phyloP scores from a whole-genome alignment of 768 basidiomycete species.

The Hericium coralloides region DNA sequence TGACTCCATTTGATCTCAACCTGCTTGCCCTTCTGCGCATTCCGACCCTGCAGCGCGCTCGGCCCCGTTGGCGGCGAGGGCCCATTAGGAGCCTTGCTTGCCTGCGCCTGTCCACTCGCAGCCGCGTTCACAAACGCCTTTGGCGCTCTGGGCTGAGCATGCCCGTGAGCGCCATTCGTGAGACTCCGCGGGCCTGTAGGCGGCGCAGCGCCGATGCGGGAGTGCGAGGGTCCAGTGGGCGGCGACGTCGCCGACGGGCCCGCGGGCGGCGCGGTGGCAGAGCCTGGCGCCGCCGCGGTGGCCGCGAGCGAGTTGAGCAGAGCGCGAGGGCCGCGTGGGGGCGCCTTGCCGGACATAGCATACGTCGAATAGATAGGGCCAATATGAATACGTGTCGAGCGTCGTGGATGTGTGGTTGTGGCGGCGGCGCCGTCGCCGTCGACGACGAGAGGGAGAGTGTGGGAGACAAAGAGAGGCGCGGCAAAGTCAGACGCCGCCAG shows the following conservation, averaged over 20 bases:
- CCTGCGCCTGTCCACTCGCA: constrained; percentile 19
- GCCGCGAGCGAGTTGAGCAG: constrained; percentile 41
- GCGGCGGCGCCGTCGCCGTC: neutral
- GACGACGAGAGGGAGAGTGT: constrained; percentile 1
- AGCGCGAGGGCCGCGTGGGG: constrained; percentile 67
- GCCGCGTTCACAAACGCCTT: constrained; percentile 40
- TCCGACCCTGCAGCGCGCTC: constrained; percentile 19
- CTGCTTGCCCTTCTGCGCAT: constrained; percentile 34
- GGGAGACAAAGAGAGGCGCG: neutral
- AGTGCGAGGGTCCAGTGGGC: constrained; percentile 24
- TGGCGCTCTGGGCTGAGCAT: constrained; percentile 9
- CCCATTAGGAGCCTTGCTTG: constrained; percentile 17
- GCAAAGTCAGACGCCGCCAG: neutral
- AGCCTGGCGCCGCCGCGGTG: constrained; percentile 9
- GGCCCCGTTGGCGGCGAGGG: constrained; percentile 24
- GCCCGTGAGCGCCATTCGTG: constrained; percentile 26
- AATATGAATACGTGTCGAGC: neutral
- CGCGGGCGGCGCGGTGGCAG: constrained; percentile 10
- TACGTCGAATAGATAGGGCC: constrained; percentile 3
- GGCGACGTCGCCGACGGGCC: constrained; percentile 23
- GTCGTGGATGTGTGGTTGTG: neutral
- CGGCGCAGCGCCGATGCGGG: constrained; percentile 42
- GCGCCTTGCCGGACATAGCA: constrained; percentile 69
- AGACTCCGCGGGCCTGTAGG: constrained; percentile 64
- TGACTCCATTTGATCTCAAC: constrained; percentile 26